Percentiles rank a stretch among this genome's conserved stretches.
phyloP scores from a whole-genome alignment of 306 rosid genomes.

The Dicorynia guianensis region DNA sequence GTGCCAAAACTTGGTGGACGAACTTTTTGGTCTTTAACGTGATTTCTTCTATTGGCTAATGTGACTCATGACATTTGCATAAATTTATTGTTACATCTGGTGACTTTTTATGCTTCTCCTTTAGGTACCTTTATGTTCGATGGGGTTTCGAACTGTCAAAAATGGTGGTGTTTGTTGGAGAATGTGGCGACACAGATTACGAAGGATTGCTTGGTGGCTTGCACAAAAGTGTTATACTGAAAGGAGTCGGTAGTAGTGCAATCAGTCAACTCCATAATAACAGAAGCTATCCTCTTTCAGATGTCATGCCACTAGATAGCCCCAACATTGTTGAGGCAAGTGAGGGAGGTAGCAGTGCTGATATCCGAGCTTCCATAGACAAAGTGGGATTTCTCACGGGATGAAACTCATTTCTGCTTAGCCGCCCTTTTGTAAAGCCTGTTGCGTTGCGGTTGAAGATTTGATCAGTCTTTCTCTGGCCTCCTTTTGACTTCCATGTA shows the following conservation, averaged over 20 bases:
- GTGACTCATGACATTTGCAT: not conserved
- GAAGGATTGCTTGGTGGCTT: constrained; percentile 91
- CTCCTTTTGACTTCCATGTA: constrained; percentile 9
- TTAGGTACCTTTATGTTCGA: constrained; percentile 88
- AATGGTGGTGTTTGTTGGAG: constrained; percentile 95
- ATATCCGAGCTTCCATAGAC: constrained; percentile 70
- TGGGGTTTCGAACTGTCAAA: constrained; percentile 96
- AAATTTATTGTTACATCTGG: constrained; percentile 32
- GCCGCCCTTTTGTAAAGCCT: constrained; percentile 30
- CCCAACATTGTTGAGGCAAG: constrained; percentile 73
- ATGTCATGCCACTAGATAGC: constrained; percentile 77
- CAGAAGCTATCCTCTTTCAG: constrained; percentile 89
- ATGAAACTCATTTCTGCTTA: constrained; percentile 35
- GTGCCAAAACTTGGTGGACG: no score
- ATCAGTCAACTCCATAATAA: constrained; percentile 71
- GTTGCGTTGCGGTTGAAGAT: constrained; percentile 32
- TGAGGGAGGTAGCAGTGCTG: constrained; percentile 62
- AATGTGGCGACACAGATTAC: constrained; percentile 94
- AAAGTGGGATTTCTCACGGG: constrained; percentile 64
- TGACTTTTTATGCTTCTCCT: constrained; percentile 39
- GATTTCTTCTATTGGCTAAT: constrained; percentile 32
- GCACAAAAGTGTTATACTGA: constrained; percentile 81
- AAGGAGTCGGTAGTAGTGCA: constrained; percentile 80
- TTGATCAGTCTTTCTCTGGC: constrained; percentile 31
- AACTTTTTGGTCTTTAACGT: not conserved